phyloP scores from a whole-genome alignment of 306 rosid species.

The Acmispon strigosus region DNA sequence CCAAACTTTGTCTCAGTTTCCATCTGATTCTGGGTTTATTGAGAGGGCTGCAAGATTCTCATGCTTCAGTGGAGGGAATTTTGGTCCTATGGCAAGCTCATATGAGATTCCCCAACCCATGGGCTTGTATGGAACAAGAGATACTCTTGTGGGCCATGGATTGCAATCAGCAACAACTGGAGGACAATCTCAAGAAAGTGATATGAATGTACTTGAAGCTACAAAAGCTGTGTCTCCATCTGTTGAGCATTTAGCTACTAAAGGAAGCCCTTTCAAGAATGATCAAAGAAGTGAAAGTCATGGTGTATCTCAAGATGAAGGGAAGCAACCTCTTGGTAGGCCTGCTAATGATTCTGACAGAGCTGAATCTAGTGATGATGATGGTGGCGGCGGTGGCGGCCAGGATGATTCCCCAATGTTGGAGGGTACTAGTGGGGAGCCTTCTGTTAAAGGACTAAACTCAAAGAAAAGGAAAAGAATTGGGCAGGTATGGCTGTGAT shows the following conservation, averaged over 20 bases:
- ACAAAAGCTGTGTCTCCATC: constrained; percentile 40
- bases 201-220: constrained; percentile 43
- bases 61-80: constrained; percentile 67
- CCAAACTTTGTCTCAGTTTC: constrained; percentile 75
- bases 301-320: constrained; percentile 54
- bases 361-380: constrained; percentile 58
- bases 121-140: constrained; percentile 39
- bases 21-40: constrained; percentile 78
- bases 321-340: constrained; percentile 41
- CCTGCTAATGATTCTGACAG: constrained; percentile 64
- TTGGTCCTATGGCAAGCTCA: constrained; percentile 45
- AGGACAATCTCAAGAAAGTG: constrained; percentile 41
- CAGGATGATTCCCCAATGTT: constrained; percentile 46
- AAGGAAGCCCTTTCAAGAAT: constrained; percentile 49
- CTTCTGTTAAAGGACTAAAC: constrained; percentile 44
- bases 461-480: constrained; percentile 84
- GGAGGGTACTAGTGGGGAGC: constrained; percentile 52
- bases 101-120: constrained; percentile 56
- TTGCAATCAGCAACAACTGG: constrained; percentile 27
- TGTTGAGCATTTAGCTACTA: constrained; percentile 38
- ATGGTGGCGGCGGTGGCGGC: constrained; percentile 32
- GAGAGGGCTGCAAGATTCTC: constrained; percentile 90
- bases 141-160: constrained; percentile 36
- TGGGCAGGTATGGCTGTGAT: constrained; percentile 48
- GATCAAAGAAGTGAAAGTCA: constrained; percentile 49